Evolutionary conservation across 2,329 filamentous ascomycete species (phyloP).

Genomic region (Chaetomiaceae sp.): DNA sequence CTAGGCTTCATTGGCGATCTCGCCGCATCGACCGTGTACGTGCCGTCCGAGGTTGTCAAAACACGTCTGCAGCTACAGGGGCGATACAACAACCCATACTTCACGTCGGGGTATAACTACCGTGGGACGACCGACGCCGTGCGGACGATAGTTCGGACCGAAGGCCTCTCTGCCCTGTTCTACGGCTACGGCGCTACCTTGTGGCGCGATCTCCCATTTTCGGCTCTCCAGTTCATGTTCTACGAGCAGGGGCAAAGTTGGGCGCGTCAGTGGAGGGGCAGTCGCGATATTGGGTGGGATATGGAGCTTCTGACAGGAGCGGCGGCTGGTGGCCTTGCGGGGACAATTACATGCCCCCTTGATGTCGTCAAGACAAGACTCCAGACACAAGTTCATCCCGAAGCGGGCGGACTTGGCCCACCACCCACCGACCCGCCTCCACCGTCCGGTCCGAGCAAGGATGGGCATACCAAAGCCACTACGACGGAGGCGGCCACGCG

Average conservation of each 20-base stretch:
- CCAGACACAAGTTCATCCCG: slow-evolving; percentile 72
- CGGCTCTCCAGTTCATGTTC: slow-evolving; percentile 93
- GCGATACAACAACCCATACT: slow-evolving; percentile 89
- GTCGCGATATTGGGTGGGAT: slow-evolving; percentile 75
- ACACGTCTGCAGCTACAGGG: slow-evolving; percentile 95
- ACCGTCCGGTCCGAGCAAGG: slow-evolving; percentile 14
- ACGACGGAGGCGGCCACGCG: slow-evolving; percentile 27
- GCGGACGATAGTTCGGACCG: slow-evolving; percentile 73
- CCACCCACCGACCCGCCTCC: background rate
- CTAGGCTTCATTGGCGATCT: slow-evolving; percentile 87
- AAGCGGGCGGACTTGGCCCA: slow-evolving; percentile 20
- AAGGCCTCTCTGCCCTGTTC: slow-evolving; percentile 82
- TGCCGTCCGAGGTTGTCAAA: slow-evolving; percentile 95
- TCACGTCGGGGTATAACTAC: slow-evolving; percentile 94
- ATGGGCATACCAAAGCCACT: slow-evolving; percentile 19
- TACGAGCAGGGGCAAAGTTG: slow-evolving; percentile 88
- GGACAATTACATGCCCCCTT: slow-evolving; percentile 88
- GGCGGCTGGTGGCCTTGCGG: slow-evolving; percentile 83
- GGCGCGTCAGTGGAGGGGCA: slow-evolving; percentile 72
- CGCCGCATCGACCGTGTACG: slow-evolving; percentile 86
- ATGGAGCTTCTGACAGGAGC: slow-evolving; percentile 87
- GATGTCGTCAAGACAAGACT: slow-evolving; percentile 97
- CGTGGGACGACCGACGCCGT: slow-evolving; percentile 76
- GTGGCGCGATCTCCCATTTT: slow-evolving; percentile 90
- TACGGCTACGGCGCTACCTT: slow-evolving; percentile 97